Conservation (phyloP, 108 stramenopile species). For the Nitzschia putrida region DNA sequence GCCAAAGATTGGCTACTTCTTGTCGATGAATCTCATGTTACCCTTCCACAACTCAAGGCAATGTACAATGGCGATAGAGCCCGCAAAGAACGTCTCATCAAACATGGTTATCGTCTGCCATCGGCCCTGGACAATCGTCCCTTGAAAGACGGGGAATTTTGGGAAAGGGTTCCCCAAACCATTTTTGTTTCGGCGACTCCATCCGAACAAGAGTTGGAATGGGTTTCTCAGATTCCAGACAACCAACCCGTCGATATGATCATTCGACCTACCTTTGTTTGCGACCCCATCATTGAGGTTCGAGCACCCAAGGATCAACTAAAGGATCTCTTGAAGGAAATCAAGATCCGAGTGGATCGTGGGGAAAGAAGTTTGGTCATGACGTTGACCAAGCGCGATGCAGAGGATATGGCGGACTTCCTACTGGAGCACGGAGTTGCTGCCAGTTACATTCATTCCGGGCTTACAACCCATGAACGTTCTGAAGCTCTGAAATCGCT, state of each 20-base stretch:
- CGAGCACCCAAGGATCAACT: slow-evolving; percentile 52
- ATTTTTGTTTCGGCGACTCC: slow-evolving; percentile 83
- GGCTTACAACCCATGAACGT: slow-evolving; percentile 65
- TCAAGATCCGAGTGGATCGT: slow-evolving; percentile 31
- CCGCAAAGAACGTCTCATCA: slow-evolving; percentile 62
- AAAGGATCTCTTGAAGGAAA: slow-evolving; percentile 52
- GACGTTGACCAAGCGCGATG: slow-evolving; percentile 74
- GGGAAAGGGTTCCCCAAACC: slow-evolving; percentile 55
- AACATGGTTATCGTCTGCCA: slow-evolving; percentile 80
- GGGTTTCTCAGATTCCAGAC: slow-evolving; percentile 19
- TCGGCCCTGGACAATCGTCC: slow-evolving; percentile 84
- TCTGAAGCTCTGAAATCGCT: slow-evolving; percentile 56
- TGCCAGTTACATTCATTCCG: slow-evolving; percentile 74
- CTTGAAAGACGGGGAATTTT: slow-evolving; percentile 70
- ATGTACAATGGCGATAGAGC: slow-evolving; percentile 76
- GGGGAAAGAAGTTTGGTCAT: slow-evolving; percentile 60
- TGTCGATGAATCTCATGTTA: slow-evolving; percentile 80
- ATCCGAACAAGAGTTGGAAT: slow-evolving; percentile 46
- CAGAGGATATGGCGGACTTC: slow-evolving; percentile 66
- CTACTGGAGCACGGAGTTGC: slow-evolving; percentile 52
- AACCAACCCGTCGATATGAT: slow-evolving; percentile 61
- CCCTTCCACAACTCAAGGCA: slow-evolving; percentile 69
- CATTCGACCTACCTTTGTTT: slow-evolving; percentile 76
- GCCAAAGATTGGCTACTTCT: slow-evolving; percentile 65
- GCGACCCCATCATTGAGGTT: slow-evolving; percentile 69